Evolutionary conservation across 108 stramenopile genomes (phyloP).

Genomic region (Pseudonitzschia multiseries): DNA sequence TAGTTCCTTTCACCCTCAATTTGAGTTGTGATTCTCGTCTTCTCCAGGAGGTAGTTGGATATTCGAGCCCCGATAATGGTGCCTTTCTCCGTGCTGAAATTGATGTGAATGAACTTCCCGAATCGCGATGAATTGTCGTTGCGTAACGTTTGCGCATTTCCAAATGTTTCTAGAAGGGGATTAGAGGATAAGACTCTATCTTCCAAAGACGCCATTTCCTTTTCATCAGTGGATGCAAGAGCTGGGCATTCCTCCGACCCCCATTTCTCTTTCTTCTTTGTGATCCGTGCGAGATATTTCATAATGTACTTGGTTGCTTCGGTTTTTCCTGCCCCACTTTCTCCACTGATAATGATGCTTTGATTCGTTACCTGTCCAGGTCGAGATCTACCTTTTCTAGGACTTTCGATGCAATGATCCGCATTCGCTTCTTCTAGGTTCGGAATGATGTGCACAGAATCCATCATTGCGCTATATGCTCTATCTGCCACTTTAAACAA

Average conservation of each 20-base stretch:
- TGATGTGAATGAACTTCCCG: constrained; percentile 93
- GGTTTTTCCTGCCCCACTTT: constrained; percentile 93
- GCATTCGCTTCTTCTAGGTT: constrained; percentile 61
- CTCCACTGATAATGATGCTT: constrained; percentile 86
- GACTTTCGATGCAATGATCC: constrained; percentile 25
- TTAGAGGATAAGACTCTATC: constrained; percentile 87
- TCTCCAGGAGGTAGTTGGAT: constrained; percentile 91
- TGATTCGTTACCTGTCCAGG: constrained; percentile 60
- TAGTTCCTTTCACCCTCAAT: constrained; percentile 95
- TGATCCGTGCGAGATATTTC: constrained; percentile 90
- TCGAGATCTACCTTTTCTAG: background rate
- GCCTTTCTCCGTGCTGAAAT: constrained; percentile 68
- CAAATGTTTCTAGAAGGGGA: constrained; percentile 91
- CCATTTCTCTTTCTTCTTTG: constrained; percentile 35
- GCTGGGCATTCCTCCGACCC: background rate
- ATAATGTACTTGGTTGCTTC: constrained; percentile 96
- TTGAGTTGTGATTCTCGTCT: constrained; percentile 89
- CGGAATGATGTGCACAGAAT: constrained; percentile 46
- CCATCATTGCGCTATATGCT: constrained; percentile 69
- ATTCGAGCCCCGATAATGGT: constrained; percentile 79
- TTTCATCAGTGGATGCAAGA: constrained; percentile 30
- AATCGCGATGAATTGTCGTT: constrained; percentile 94
- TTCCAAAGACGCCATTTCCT: constrained; percentile 71
- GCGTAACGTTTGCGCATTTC: constrained; percentile 86
- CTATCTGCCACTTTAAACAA: constrained; percentile 89